Evolutionary conservation across 2,329 filamentous ascomycete genomes (phyloP), one percentile per base, ranked within the genome.

Genomic region (Davidsoniella neocaledoniae): DNA sequence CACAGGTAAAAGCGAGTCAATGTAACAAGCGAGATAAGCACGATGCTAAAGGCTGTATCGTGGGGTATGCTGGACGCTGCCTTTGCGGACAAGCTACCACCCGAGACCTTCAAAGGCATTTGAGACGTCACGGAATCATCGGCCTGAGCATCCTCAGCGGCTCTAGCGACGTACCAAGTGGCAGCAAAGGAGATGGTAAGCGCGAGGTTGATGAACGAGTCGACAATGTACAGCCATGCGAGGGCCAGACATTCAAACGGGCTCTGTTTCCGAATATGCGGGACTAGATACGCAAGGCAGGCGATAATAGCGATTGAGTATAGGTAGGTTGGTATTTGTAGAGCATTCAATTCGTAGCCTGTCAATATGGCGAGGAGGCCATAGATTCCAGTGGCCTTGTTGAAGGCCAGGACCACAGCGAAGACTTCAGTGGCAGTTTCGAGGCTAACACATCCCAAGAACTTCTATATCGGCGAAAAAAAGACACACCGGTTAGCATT

Each of bases 331-430:
- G 83, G 84, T 51, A 94, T 74, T 65, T 95, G 90, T 21, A 91
- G 74, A 26, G 79, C 72, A 49, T 86, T 88, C 55, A 94, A 77
- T 57, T 81, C 72, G 64, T 85, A 87, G 61, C 90, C 90, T 21
- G 88, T 94, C 56, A 94, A 71, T 57, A 94, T 76, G 53, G 88
- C 87, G 57, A 95, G 80, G 41, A 95, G 73, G 56, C 88, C 88
- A 65, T 94, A 95, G 57, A 94, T 72, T 52, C 87, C 88, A 46
- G 86, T 90, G 57, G 88, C 77, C 66, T 94, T 94, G 73, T 95
- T 95, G 68, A 95, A 81, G 50, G 93, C 73, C 55, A 94, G 76
- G 9, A 83, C 79, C 54, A 91, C 72, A 4, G 83, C 80, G 59
- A 94, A 86, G 59, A 95, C 74, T 58, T 91, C 86, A 43, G 85